A percentile compares a stretch with the other conserved stretches of the same genome.
phyloP scores from a whole-genome alignment of 805 yeast genomes.

The Saccharomycopsis sp. region DNA sequence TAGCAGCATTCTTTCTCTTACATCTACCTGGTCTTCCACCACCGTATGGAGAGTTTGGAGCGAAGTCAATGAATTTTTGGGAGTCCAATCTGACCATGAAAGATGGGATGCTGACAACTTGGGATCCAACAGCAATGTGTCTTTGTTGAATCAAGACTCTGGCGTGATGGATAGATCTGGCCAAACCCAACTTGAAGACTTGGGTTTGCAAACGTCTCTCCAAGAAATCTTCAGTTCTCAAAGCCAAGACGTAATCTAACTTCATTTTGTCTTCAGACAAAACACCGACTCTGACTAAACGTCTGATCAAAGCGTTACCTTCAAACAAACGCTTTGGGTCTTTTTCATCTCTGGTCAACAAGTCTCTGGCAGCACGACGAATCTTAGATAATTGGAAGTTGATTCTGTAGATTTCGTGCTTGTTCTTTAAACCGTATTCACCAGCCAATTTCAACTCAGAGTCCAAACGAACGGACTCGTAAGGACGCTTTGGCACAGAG shows the following conservation, averaged over 20 bases:
- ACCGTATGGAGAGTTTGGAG: conserved; percentile 99
- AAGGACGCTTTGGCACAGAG: conserved; percentile 99
- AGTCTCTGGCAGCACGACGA: conserved; percentile 99
- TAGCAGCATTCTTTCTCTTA: conserved; percentile 81
- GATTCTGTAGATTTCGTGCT: conserved; percentile 99
- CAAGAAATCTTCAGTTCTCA: conserved; percentile 97
- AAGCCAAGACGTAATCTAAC: conserved; percentile 99
- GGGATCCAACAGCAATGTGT: conserved; percentile 99
- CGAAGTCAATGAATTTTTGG: conserved; percentile 99
- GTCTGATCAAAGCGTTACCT: conserved; percentile 99
- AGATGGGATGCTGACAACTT: conserved; percentile 96
- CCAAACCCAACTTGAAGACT: conserved; percentile 99
- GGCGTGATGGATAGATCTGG: conserved; percentile 99
- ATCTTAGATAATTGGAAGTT: conserved; percentile 98
- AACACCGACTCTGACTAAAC: conserved; percentile 98
- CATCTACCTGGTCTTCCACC: conserved; percentile 99
- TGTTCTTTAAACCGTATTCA: conserved; percentile 99
- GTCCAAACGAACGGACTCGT: conserved; percentile 99
- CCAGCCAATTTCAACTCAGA: conserved; percentile 99
- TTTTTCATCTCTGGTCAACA: conserved; percentile 99
- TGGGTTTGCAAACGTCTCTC: conserved; percentile 99
- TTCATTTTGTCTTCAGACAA: conserved; percentile 99
- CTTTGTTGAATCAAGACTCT: conserved; percentile 98
- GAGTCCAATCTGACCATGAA: conserved; percentile 99
- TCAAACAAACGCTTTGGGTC: conserved; percentile 99